Conservation (phyloP, 1,284 basidiomycete species). For the Ceratobasidium sp. region DNA sequence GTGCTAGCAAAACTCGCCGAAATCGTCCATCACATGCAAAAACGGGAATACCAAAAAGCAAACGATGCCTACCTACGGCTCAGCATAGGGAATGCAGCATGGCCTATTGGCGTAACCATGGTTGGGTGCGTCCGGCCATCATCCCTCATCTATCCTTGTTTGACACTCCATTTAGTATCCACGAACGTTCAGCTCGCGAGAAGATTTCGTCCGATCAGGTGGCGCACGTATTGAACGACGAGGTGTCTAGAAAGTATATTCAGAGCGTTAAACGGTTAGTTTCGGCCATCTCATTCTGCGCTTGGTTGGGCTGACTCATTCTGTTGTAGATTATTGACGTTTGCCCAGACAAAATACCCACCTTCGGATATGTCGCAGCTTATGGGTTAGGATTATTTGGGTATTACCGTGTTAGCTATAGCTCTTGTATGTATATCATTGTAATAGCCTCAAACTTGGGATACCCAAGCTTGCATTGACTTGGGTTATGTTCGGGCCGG, state of each 20-base stretch:
- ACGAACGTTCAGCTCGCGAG: constrained; percentile 96
- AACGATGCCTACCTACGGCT: constrained; percentile 98
- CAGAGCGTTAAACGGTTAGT: constrained; percentile 93
- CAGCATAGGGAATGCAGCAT: constrained; percentile 98
- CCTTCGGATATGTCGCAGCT: constrained; percentile 90
- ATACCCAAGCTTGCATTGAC: not conserved
- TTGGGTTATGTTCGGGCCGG: not conserved
- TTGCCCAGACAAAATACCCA: constrained; percentile 94
- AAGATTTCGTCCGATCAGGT: constrained; percentile 98
- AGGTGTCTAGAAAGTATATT: constrained; percentile 98
- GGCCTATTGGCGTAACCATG: constrained; percentile 99
- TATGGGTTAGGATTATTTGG: constrained; percentile 75
- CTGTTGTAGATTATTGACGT: constrained; percentile 81
- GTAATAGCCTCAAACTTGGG: constrained; percentile 2
- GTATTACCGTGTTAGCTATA: not conserved
- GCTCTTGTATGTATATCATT: constrained; percentile 17
- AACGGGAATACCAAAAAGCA: constrained; percentile 91
- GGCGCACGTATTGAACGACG: constrained; percentile 98
- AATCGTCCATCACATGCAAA: constrained; percentile 97
- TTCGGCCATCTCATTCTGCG: not conserved
- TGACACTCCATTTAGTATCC: constrained; percentile 74
- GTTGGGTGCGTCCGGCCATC: constrained; percentile 77
- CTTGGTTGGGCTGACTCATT: not conserved
- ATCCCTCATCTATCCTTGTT: not conserved
- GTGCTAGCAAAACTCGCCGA: constrained; percentile 92